Evolutionary conservation across 1,139 yeast species (phyloP), one percentile per base, ranked within the genome.

Genomic region (Nakaseomyces sp.): DNA sequence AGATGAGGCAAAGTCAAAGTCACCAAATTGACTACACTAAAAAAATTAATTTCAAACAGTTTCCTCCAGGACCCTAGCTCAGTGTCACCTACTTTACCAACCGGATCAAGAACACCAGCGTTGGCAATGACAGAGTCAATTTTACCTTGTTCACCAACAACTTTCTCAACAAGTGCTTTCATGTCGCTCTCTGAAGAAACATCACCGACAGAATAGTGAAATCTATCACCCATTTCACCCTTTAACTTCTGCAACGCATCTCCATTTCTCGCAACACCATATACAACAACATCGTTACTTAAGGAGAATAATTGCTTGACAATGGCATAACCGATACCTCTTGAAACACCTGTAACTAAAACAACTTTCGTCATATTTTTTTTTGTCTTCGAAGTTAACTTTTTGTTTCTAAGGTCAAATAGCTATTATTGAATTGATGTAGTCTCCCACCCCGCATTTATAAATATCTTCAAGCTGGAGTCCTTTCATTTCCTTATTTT

Each of bases 81-180:
- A 5, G 79, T 72, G 37, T 15, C 28, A 7, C 55, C 51, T 3
- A 66, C 62, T 13, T 35, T 64, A 58, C 35, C 74, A 3, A 89
- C 95, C 0, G 96, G 96, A 19, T 79, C 89, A 48, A 91, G 67
- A 0, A 81, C 77, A 2, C 96, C 97, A 2, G 97, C 97, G 65
- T 91, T 89, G 46, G 88, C 80, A 38, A 91, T 73, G 4, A 87
- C 62, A 0, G 89, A 77, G 55, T 84, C 79, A n/a, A 60, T 39
- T 12, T 45, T 45, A 2, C 88, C 91, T 57, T 74, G 81, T 46
- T 69, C 68, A 4, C 57, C 50, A 8, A 74, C 53, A 10, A 88
- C 79, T 16, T 64, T 45, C 1, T 66, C 63, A n/a, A 83, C 70
- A 0, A 83, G 67, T 3, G 57, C 48, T 3, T 61, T 53, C 10